Evolutionary conservation across 345 rosid genomes (phyloP).

Genomic region (Eucalyptus regnans): DNA sequence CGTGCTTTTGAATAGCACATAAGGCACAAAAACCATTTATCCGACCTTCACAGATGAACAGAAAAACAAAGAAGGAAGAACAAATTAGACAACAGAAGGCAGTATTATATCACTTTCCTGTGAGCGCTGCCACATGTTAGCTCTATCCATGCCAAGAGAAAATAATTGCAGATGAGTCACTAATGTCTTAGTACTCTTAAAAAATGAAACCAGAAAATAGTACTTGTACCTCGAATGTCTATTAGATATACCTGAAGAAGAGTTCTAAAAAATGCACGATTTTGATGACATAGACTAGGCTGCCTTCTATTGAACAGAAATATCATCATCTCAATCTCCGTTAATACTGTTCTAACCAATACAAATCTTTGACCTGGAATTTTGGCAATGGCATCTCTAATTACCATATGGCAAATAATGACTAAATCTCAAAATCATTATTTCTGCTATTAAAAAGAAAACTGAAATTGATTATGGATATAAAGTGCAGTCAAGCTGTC

Average conservation of each 20-base stretch:
- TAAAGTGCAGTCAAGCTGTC: not conserved
- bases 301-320: not conserved
- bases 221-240: not conserved
- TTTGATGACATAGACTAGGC: not conserved
- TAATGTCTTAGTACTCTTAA: not conserved
- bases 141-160: not conserved
- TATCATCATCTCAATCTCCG: not conserved
- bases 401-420: not conserved
- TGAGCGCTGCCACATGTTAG: not conserved
- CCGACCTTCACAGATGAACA: constrained; percentile 47
- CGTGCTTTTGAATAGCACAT: constrained; percentile 97
- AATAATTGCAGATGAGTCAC: not conserved
- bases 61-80: not conserved
- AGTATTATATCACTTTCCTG: not conserved
- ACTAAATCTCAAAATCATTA: not conserved
- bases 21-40: constrained; percentile 91
- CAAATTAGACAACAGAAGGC: not conserved
- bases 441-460: not conserved
- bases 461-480: not conserved
- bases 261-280: not conserved
- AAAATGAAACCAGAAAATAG: not conserved
- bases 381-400: not conserved
- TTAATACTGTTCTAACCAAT: not conserved
- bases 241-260: not conserved
- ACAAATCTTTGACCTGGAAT: not conserved